Evolutionary conservation across 345 rosid genomes (phyloP), one percentile per base, ranked within the genome.

Genomic region (Populus nigra): DNA sequence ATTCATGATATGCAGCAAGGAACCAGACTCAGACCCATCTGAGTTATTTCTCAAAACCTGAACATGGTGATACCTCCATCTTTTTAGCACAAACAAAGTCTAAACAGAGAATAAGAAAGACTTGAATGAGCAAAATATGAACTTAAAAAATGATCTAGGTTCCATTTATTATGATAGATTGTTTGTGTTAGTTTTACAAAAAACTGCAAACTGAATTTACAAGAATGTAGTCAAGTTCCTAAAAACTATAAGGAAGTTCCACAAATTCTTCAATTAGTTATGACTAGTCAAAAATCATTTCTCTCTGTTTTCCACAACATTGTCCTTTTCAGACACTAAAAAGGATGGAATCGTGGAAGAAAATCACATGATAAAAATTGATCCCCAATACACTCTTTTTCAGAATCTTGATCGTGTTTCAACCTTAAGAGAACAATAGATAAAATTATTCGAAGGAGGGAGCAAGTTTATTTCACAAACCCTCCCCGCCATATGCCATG

Each of bases 31-130:
- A 15, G 91, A 90, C 39, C 99, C 96, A 83, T 92, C 85, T 76
- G 89, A 88, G 78, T 90, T 90, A 79, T 92, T 95, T 85, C 85
- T 88, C 86, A 92, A 79, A 86, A 95, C 83, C 99, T 95, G 85
- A 63, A 74, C 33, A 29, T 55, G 53, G 38, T 39, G 49, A 78
- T 39, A 82, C 17, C 65, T 43, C 33, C 41, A 63, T 41, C 65
- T 20, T 71, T 29, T 41, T 66, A 80, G 45, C 31, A n/a, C 47
- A 73, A 83, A 73, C 67, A 71, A 63, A 55, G 65, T 38, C 71
- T 70, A 41, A 73, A 69, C 27, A 41, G 55, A 65, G 41, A 63
- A 72, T 33, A 8, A 9, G 16, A 43, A 57, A 38, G 20, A 5
- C 35, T 22, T n/a, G 2, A 45, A 43, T 29, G 23, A 49, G 22